A percentile compares a stretch with the other conserved stretches of the same genome.
These are phyloP conservation scores for Alloascoidea africana DNA, from an alignment of 805 yeast genomes.

Conservation along the genomic window DNA sequence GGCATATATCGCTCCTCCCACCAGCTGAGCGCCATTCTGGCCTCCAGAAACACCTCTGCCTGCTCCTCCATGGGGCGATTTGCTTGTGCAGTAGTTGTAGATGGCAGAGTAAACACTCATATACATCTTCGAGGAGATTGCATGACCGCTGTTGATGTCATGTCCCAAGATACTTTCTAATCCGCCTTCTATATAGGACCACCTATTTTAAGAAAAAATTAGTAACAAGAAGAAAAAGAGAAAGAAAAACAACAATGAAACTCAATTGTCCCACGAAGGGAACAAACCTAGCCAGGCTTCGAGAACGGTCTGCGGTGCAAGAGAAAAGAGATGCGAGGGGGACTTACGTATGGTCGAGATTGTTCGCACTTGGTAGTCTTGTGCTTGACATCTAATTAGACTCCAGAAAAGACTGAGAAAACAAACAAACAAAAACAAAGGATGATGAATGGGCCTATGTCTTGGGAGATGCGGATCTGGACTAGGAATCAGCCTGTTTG, in stretches of 20 bases:
- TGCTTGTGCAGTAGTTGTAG: slow-evolving; percentile 60
- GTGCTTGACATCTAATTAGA: slow-evolving; percentile 2
- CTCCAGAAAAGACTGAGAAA: slow-evolving; percentile 1
- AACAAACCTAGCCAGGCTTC: too few species aligned
- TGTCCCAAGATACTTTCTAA: slow-evolving; percentile 40
- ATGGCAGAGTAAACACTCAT: slow-evolving; percentile 87
- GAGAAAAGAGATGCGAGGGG: too few species aligned
- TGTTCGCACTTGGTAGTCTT: slow-evolving; percentile 14
- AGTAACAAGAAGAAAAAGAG: too few species aligned
- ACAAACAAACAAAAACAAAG: neutral
- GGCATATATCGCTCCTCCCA: slow-evolving; percentile 81
- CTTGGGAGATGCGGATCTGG: neutral
- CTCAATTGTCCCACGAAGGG: too few species aligned
- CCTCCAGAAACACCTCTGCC: slow-evolving; percentile 9
- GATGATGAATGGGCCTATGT: slow-evolving; percentile 6
- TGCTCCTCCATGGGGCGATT: slow-evolving; percentile 9
- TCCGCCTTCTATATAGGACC: slow-evolving; percentile 24
- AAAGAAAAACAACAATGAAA: too few species aligned
- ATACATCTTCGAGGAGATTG: slow-evolving; percentile 55
- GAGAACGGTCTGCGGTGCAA: too few species aligned
- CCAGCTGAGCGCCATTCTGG: slow-evolving; percentile 29
- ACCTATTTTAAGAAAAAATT: too few species aligned
- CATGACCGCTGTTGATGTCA: slow-evolving; percentile 43
- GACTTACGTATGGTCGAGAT: slow-evolving; percentile 17
- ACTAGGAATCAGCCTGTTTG: slow-evolving; percentile 19